phyloP scores from a whole-genome alignment of 2,329 filamentous ascomycete genomes.

The Hymenoscyphus repandus region DNA sequence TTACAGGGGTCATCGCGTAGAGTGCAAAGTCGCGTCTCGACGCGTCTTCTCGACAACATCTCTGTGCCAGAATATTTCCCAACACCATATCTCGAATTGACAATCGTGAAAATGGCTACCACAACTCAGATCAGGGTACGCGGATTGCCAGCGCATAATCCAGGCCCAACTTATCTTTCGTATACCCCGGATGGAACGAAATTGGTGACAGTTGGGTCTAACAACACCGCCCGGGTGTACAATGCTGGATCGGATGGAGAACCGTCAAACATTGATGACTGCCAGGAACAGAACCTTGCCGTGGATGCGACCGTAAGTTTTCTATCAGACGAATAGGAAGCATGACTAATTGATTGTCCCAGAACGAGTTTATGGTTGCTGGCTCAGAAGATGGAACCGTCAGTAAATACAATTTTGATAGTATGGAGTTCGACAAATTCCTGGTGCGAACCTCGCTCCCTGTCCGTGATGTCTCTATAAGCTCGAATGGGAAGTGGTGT shows the following conservation, averaged over 20 bases:
- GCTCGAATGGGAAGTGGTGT: slow-evolving; percentile 77
- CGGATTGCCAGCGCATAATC: slow-evolving; percentile 70
- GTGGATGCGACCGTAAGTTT: slow-evolving; percentile 60
- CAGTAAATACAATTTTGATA: slow-evolving; percentile 79
- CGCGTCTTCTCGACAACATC: slow-evolving; percentile 10
- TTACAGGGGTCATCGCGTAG: not conserved
- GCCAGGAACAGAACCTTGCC: slow-evolving; percentile 77
- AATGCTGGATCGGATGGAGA: slow-evolving; percentile 88
- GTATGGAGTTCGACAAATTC: slow-evolving; percentile 71
- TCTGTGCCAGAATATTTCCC: slow-evolving; percentile 3
- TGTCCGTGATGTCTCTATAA: slow-evolving; percentile 79
- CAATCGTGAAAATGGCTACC: slow-evolving; percentile 26
- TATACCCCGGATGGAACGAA: slow-evolving; percentile 87
- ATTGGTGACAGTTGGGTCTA: slow-evolving; percentile 85
- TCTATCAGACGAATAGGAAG: not conserved
- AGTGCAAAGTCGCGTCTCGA: slow-evolving; percentile 13
- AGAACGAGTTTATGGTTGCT: slow-evolving; percentile 79
- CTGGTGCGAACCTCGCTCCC: slow-evolving; percentile 81
- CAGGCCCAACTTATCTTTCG: slow-evolving; percentile 78
- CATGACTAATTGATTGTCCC: slow-evolving; percentile 12
- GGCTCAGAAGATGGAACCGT: slow-evolving; percentile 96
- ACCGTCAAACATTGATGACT: slow-evolving; percentile 86
- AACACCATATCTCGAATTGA: slow-evolving; percentile 11
- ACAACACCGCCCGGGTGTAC: slow-evolving; percentile 91
- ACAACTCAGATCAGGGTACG: slow-evolving; percentile 43